phyloP scores from a whole-genome alignment of 2,329 filamentous ascomycete genomes.

The Daldinia sp. region DNA sequence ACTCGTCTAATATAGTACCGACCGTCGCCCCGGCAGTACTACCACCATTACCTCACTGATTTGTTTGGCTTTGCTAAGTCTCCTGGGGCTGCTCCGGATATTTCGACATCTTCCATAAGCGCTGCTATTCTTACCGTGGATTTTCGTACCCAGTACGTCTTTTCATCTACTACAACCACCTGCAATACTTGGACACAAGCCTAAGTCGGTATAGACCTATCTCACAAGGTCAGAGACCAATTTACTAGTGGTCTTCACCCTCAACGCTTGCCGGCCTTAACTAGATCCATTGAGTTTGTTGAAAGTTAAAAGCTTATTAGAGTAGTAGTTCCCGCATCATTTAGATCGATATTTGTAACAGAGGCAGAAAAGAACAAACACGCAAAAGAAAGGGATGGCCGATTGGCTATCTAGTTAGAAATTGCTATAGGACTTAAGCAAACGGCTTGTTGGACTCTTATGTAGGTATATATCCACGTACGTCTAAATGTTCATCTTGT shows the following conservation, averaged over 20 bases:
- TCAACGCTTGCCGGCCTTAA: conserved; percentile 16
- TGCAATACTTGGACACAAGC: conserved; percentile 2
- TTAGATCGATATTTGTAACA: background rate
- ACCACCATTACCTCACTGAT: conserved; percentile 13
- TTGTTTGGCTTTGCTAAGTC: conserved; percentile 1
- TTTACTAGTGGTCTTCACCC: conserved; percentile 21
- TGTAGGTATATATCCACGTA: conserved; percentile 2
- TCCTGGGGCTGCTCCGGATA: conserved; percentile 15
- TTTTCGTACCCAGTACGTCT: background rate
- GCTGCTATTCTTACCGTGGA: conserved; percentile 14
- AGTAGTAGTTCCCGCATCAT: background rate
- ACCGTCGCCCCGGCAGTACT: conserved; percentile 8
- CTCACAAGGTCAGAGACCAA: background rate
- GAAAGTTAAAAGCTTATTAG: conserved; percentile 10
- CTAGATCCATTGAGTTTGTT: conserved; percentile 6
- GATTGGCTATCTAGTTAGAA: background rate
- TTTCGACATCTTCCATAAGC: conserved; percentile 25
- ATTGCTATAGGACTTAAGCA: background rate
- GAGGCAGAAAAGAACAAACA: background rate
- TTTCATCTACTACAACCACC: background rate
- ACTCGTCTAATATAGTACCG: conserved; percentile 2
- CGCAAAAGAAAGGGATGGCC: background rate
- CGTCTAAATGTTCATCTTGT: conserved; percentile 10
- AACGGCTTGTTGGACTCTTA: background rate
- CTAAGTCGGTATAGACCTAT: background rate